These are phyloP conservation scores for Beta macrorhiza DNA, from an alignment of 179 eudicot genomes.

Conservation along the genomic window DNA sequence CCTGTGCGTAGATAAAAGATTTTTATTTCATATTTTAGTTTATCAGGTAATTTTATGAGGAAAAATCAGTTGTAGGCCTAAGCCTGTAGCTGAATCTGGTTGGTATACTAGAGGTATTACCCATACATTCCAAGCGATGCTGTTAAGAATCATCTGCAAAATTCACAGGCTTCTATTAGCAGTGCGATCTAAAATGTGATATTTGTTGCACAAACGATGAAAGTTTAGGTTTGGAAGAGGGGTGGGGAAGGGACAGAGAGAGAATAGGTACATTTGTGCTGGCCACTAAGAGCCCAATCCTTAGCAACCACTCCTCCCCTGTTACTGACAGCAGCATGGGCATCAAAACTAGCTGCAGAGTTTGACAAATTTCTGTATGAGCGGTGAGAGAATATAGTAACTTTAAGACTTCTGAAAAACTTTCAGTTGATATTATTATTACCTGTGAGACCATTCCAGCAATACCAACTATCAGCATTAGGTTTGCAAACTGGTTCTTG, in stretches of 20 bases:
- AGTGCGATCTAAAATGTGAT: background rate
- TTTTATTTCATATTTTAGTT: background rate
- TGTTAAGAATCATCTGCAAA: constrained; percentile 61
- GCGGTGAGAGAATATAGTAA: background rate
- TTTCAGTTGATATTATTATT: background rate
- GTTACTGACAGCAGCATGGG: constrained; percentile 57
- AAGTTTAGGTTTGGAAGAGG: background rate
- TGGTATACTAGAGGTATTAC: constrained; percentile 39
- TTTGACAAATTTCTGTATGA: background rate
- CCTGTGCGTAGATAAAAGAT: constrained; percentile 33
- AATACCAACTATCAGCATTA: constrained; percentile 47
- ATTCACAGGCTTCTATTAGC: constrained; percentile 15
- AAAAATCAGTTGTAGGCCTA: background rate
- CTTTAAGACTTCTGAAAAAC: background rate
- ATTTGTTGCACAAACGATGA: background rate
- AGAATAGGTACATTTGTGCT: constrained; percentile 41
- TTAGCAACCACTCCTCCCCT: constrained; percentile 62
- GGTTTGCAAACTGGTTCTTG: constrained; percentile 65
- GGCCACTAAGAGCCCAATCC: constrained; percentile 49
- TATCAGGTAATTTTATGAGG: background rate
- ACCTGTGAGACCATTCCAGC: constrained; percentile 58
- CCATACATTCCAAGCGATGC: constrained; percentile 75
- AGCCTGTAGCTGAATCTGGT: background rate
- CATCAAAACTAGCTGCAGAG: constrained; percentile 65
- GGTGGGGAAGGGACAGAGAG: background rate